Base-by-base conservation (phyloP, 1,139 yeast species). In the Petasospora rhodanensis region DNA sequence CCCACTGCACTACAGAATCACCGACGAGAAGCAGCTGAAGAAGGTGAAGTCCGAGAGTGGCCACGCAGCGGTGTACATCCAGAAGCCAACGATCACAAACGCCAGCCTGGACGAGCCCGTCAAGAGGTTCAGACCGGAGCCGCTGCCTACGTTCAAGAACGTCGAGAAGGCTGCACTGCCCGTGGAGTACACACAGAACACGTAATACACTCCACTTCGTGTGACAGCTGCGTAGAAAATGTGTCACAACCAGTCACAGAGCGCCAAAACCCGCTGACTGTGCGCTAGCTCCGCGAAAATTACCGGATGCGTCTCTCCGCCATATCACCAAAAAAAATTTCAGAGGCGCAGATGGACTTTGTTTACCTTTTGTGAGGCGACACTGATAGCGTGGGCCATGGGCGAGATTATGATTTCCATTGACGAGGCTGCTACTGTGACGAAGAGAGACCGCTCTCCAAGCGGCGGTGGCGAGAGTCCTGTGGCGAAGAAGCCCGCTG, bases 31-130 rank as follows among this genome's bases (percentile, higher is more conserved):
- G 17, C 46, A 53, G 46, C 37, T 66, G 34, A 68, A 62, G 40
- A 43, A 62, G 14, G 40, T 59, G 7, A 49, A 54, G 22, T 68
- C 54, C 31, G 79, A 76, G 37, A 66, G 68, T 41, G 83, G 79
- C 0, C 83, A 78, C 47, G 78, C 84, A 1, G 82, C 83, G 1
- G 64, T 76, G 3, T 52, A 62, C 4, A 76, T 74, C 4, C 68
- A 67, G 9, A 62, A 64, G 25, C 91, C 91, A 0, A 69, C 68
- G 22, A 61, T 79, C 18, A 66, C 74, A 3, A 79, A 78, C 47
- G 41, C 70, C 3, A 59, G 64, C 32, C 42, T 56, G 6, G 59
- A 56, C 9, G 52, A 49, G 8, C 49, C 49, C 47, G 45, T 45
- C 17, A 30, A 44, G 22, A 30, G 41, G 22, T 28, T 51, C 11